Base-by-base conservation (phyloP, 495 filamentous ascomycete genomes). In the Amorphotheca resinae region DNA sequence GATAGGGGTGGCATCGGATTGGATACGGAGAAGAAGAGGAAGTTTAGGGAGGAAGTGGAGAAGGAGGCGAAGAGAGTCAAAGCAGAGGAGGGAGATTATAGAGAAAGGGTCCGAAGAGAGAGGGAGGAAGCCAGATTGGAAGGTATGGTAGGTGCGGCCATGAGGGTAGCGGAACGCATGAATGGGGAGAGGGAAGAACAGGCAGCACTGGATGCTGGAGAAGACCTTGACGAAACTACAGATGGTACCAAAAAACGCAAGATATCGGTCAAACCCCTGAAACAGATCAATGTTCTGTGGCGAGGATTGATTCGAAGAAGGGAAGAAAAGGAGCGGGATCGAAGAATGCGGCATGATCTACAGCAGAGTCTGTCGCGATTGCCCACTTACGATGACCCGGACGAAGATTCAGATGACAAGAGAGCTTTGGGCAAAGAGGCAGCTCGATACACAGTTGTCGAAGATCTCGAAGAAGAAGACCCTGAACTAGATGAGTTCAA, bases 1-100 rank as follows among this genome's bases (percentile, higher is more conserved):
- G 82, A 80, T 49, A 67, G 82, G 14, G 78, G 78, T n/a, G 91
- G 91, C 0, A 89, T 98, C 45, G 91, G 91, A 0, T 58, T 87
- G 43, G 82, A 87, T 42, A 76, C 66, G 18, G 84, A 93, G 61
- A 74, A 78, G 58, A 95, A 93, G 65, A 64, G 85, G 35, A 88
- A 85, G 58, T 65, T 93, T 20, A 61, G 71, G 9, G 85, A 66
- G 48, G 68, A 68, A 32, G 57, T 64, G 0, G 74, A 71, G 34
- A 59, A 58, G 35, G 53, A 54, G 38, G 64, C 56, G 20, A 84
- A 83, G 57, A 77, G 72, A 55, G 64, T 70, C 20, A 80, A 77
- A 59, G 73, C 77, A 3, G 71, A 72, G n/a, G 81, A 87, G 59
- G 76, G 67, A 1, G 84, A 80, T 50, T 98, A 83, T 56, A 68